Base-by-base conservation (phyloP, 139 green algal species). In the Monoraphidium neglectum region DNA sequence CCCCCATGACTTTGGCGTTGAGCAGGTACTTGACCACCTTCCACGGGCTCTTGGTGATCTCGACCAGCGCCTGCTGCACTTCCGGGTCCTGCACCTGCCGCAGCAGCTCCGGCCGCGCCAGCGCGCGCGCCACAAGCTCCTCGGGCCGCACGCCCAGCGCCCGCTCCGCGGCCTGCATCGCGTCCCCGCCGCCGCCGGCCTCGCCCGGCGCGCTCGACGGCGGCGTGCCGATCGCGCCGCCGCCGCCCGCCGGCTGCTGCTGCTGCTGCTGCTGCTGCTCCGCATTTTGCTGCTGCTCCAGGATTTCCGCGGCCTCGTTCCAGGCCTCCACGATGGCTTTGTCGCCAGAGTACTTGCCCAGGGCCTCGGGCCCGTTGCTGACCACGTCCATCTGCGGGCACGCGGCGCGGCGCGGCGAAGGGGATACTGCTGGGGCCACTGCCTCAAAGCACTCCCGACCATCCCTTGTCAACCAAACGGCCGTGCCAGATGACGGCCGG, bases 11-110 rank as follows among this genome's bases (percentile, higher is more conserved):
- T 1, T 86, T 63, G 2, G 59, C 56, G 68, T 86, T 67, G 33
- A 86, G 78, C 0, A 86, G 6, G 60, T 86, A 81, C 72, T 86
- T 86, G 21, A 82, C 53, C 2, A 78, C 71, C 72, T 86, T 86
- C 76, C 76, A 83, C 0, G 81, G 81, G 28, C 38, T 77, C 35
- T 74, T 67, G 16, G 76, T 32, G 26, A 86, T 63, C 56, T 86
- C 76, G 43, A 33, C 28, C 33, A 86, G 40, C 3, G 81, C 81
- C 16, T 56, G 26, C 67, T 81, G 77, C 2, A 86, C 76, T 46
- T 81, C 33, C 0, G 77, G 82, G 61, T 86, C 65, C 53, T 81
- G 81, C 30, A 86, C 37, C 81, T 73, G 77, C 4, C 57, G 56
- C 53, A 86, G 43, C 51, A 86, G 67, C 0, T 74, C 72, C 13